Evolutionary conservation across 139 green algal species (phyloP), one percentile per base, ranked within the genome.

Genomic region (Chlorella sp.): DNA sequence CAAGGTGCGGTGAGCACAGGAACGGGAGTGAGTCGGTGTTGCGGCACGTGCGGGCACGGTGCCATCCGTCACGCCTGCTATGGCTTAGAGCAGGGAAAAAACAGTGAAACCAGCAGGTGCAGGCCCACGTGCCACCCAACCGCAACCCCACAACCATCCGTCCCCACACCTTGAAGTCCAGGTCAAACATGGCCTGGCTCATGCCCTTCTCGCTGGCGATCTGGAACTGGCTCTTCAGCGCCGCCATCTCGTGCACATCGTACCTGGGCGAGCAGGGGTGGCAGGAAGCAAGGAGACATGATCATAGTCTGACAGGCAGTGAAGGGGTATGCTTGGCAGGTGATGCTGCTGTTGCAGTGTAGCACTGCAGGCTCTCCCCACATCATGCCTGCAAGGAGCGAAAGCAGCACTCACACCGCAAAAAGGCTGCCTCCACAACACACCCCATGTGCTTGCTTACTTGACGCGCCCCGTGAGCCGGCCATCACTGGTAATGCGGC

Each of bases 401-500:
- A 2, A 20, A 2, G 21, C 60, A 67, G 26, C n/a, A n/a, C n/a
- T n/a, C n/a, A n/a, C n/a, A n/a, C n/a, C n/a, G n/a, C n/a, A n/a
- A n/a, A n/a, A n/a, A n/a, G n/a, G n/a, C n/a, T n/a, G n/a, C n/a
- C 17, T 32, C 20, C 60, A 12, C 60, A 28, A 30, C 60, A n/a
- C 60, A 67, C 4, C 21, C 62, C 28, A 34, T n/a, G n/a, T n/a
- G 25, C 62, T 25, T 32, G 12, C 88, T 76, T n/a, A 93, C 92
- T 95, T 97, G 63, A 98, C 82, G 16, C 97, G 89, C 0, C 94
- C 94, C 64, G 73, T 96, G 78, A 98, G 88, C 56, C 93, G 81
- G 26, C 95, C 96, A 82, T 99, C 97, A 21, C 94, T 97, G 39
- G 91, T 89, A 38, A 99, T 95, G 34, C 97, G 91, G 0, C 97